Conservation (phyloP, 2,329 filamentous ascomycete species). For the Endothia cerciana region DNA sequence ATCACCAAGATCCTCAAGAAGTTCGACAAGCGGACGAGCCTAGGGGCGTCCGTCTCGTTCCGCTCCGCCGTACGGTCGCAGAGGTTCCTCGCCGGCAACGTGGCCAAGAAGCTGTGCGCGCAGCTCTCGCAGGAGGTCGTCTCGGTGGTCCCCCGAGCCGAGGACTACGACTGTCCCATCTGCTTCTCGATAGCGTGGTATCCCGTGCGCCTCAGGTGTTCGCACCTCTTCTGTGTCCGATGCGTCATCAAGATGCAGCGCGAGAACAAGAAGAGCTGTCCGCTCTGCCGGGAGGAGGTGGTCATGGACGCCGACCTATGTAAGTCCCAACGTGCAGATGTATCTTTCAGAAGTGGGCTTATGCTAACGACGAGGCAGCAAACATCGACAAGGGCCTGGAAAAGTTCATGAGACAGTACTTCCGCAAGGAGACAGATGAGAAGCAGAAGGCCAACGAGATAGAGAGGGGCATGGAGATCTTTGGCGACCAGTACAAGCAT, state of each 20-base stretch:
- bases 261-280: slow-evolving; percentile 69
- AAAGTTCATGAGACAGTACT: slow-evolving; percentile 74
- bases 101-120: slow-evolving; percentile 77
- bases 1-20: slow-evolving; percentile 87
- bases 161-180: slow-evolving; percentile 82
- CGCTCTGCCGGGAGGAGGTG: slow-evolving; percentile 73
- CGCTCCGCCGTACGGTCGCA: slow-evolving; percentile 61
- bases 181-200: slow-evolving; percentile 81
- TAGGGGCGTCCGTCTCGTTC: slow-evolving; percentile 69
- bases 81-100: slow-evolving; percentile 64
- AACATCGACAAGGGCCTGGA: slow-evolving; percentile 72
- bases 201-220: slow-evolving; percentile 75
- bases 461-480: slow-evolving; percentile 74
- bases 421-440: slow-evolving; percentile 70
- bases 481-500: slow-evolving; percentile 67
- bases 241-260: slow-evolving; percentile 82
- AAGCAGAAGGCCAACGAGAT: slow-evolving; percentile 74
- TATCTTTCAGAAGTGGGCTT: not conserved
- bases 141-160: slow-evolving; percentile 75
- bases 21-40: slow-evolving; percentile 83
- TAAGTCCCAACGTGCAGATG: slow-evolving; percentile 40
- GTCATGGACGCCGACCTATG: slow-evolving; percentile 71
- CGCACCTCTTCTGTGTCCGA: slow-evolving; percentile 81
- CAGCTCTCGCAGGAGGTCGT: slow-evolving; percentile 75
- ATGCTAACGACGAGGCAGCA: slow-evolving; percentile 44